Base-by-base conservation (phyloP, 1,139 yeast species). In the Yamadazyma atlantica region DNA sequence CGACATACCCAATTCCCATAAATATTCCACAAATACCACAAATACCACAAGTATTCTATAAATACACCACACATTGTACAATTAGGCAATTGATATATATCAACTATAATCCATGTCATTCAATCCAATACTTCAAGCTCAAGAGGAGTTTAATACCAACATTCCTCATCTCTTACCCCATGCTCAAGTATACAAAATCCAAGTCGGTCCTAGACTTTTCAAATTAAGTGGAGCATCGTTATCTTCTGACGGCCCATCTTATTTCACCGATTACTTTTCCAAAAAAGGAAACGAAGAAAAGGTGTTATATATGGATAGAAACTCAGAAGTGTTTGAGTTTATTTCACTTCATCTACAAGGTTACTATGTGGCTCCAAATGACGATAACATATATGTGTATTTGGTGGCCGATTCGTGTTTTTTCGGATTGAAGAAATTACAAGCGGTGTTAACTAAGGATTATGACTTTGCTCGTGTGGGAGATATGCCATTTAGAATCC, bases 331-430 rank as follows among this genome's bases (percentile, higher is more conserved):
- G 0, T 89, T 89, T 57, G 78, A 79, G 37, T 65, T 70, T 44
- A 84, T 89, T 23, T 78, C 78, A 48, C 55, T 65, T 41, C 96
- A 89, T 63, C 61, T 89, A 24, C 96, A 87, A 58, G 94, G 94
- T 0, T 89, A 89, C 53, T 73, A 78, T 44, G 63, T 87, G 18
- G 66, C 72, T 26, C 69, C 87, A 10, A 64, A 68, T 5, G 66
- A 75, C 45, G 94, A 82, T 38, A 70, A 66, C 33, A 80, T 80
- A 39, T 85, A 71, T 52, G 73, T 82, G 17, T 75, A 80, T 51
- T 53, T 87, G 17, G 77, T 80, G 58, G 64, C 78, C n/a, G 97
- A 89, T 58, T 80, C 95, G 2, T 66, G 70, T 48, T 89, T 86
- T 58, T 88, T 79, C 61, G 78, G 80, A 35, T 65, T 89, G 36